Evolutionary conservation across 129 eudicot genomes (phyloP).

Genomic region (Erigeron canadensis): DNA sequence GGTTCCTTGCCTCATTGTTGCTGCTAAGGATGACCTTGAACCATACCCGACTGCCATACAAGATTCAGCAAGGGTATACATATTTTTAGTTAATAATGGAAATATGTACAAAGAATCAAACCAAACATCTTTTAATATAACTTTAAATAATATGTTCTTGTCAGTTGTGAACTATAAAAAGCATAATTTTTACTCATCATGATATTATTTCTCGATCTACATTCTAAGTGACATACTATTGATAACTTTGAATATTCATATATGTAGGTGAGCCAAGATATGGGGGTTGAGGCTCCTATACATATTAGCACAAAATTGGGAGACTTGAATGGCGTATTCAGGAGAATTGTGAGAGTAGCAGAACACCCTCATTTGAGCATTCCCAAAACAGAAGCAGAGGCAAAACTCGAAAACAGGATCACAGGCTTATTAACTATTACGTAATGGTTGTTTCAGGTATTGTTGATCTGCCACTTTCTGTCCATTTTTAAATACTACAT

Average conservation of each 20-base stretch:
- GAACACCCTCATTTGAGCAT: too few species aligned
- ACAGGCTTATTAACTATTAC: conserved; percentile 66
- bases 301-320: conserved; percentile 72
- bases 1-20: conserved; percentile 89
- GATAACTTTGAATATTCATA: too few species aligned
- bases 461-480: background rate
- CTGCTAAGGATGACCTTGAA: conserved; percentile 84
- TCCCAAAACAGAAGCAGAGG: too few species aligned
- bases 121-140: too few species aligned
- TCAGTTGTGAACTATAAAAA: conserved; percentile 35
- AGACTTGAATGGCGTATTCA: conserved; percentile 58
- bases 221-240: too few species aligned
- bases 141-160: background rate
- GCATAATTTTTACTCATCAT: too few species aligned
- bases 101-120: too few species aligned
- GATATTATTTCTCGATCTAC: too few species aligned
- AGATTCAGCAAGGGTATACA: conserved; percentile 86
- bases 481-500: background rate
- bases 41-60: conserved; percentile 70
- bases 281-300: conserved; percentile 81
- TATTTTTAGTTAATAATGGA: background rate
- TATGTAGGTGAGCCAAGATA: conserved; percentile 48
- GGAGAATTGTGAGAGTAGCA: conserved; percentile 65
- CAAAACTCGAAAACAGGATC: too few species aligned
- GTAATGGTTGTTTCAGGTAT: conserved; percentile 43